Conservation (phyloP, 2,329 filamentous ascomycete genomes). For the Xylariaceae sp. region DNA sequence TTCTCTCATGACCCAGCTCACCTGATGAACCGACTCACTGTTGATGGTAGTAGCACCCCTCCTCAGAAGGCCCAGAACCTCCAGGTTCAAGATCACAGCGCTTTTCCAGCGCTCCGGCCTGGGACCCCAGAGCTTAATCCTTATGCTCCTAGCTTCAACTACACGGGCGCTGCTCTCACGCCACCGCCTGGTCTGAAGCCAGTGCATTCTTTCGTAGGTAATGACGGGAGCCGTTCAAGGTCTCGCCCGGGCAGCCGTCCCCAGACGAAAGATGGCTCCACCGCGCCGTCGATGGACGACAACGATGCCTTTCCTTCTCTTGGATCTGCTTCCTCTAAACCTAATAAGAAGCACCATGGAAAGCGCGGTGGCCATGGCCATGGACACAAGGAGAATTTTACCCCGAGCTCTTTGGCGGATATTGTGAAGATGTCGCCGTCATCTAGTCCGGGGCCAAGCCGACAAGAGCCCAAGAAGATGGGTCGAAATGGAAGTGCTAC, state of each 20-base stretch:
- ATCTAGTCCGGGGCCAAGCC: slow-evolving; percentile 67
- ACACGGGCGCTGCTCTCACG: slow-evolving; percentile 60
- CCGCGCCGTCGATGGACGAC: slow-evolving; percentile 83
- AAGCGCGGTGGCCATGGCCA: slow-evolving; percentile 85
- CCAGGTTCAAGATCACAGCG: slow-evolving; percentile 81
- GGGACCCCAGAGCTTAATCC: slow-evolving; percentile 63
- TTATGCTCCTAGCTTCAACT: slow-evolving; percentile 58
- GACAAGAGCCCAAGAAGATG: slow-evolving; percentile 64
- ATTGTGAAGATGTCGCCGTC: slow-evolving; percentile 95
- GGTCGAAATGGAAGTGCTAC: slow-evolving; percentile 69
- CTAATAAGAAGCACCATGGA: slow-evolving; percentile 89
- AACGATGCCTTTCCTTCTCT: slow-evolving; percentile 94
- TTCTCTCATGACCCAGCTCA: slow-evolving; percentile 96
- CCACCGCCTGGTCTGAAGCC: slow-evolving; percentile 75
- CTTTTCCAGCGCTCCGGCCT: slow-evolving; percentile 78
- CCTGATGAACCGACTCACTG: slow-evolving; percentile 78
- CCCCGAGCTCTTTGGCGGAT: slow-evolving; percentile 83
- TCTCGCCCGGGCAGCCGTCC: slow-evolving; percentile 87
- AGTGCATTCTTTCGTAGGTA: slow-evolving; percentile 56
- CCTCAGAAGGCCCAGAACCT: slow-evolving; percentile 72
- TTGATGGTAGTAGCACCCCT: slow-evolving; percentile 72
- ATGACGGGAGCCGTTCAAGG: slow-evolving; percentile 71
- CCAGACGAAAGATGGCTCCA: slow-evolving; percentile 64
- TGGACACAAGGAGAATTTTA: slow-evolving; percentile 68
- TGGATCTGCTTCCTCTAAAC: slow-evolving; percentile 75